Conservation (phyloP, 1,139 yeast species). For the Sugiyamaella neomexicana region DNA sequence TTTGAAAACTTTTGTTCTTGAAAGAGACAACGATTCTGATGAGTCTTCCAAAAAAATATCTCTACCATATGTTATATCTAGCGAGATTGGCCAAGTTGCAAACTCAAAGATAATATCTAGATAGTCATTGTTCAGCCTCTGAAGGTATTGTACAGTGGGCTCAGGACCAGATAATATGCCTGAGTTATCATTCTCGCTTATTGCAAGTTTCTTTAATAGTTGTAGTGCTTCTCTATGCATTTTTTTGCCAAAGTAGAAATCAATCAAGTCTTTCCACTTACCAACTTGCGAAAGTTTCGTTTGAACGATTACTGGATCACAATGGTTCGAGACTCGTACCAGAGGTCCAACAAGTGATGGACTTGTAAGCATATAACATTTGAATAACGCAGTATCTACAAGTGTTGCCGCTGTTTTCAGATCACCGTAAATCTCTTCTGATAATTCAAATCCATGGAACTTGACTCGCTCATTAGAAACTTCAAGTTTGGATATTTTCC, state of each 20-base stretch:
- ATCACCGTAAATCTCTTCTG: constrained; percentile 37
- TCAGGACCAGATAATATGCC: constrained; percentile 43
- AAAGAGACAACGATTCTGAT: constrained; percentile 60
- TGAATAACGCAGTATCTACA: constrained; percentile 78
- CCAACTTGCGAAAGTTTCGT: constrained; percentile 52
- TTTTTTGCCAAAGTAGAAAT: constrained; percentile 66
- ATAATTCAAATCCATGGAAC: constrained; percentile 33
- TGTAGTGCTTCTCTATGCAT: constrained; percentile 69
- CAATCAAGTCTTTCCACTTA: constrained; percentile 69
- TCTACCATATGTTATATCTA: constrained; percentile 46
- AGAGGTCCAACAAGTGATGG: constrained; percentile 82
- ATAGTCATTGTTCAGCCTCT: constrained; percentile 54
- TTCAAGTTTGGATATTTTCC: constrained; percentile 45
- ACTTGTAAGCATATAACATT: constrained; percentile 65
- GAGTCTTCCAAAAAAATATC: constrained; percentile 68
- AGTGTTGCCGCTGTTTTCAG: constrained; percentile 47
- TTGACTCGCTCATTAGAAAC: constrained; percentile 30
- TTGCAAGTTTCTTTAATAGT: constrained; percentile 47
- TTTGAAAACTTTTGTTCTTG: constrained; percentile 54
- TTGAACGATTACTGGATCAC: constrained; percentile 67
- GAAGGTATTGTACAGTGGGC: constrained; percentile 64
- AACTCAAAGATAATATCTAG: constrained; percentile 60
- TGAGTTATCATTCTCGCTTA: constrained; percentile 23
- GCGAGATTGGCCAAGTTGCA: constrained; percentile 55
- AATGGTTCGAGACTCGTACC: constrained; percentile 69